Evolutionary conservation across 2,329 filamentous ascomycete species (phyloP).

Genomic region (Apiospora phragmitis): DNA sequence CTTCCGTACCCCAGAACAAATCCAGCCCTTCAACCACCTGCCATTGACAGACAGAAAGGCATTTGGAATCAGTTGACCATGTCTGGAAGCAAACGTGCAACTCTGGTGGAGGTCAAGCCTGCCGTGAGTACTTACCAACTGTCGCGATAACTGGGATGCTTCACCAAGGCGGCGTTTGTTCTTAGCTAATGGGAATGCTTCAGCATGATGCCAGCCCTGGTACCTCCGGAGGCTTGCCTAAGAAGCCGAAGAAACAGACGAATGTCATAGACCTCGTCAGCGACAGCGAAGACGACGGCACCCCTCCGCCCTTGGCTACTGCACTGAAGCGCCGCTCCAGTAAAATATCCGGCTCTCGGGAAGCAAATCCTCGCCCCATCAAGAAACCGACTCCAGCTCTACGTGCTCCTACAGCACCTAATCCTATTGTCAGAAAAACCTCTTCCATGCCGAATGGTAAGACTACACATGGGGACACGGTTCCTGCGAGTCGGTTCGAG

Average conservation of each 20-base stretch:
- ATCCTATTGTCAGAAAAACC: neutral
- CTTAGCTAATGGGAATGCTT: neutral
- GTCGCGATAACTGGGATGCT: neutral
- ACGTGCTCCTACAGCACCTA: neutral
- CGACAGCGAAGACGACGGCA: neutral
- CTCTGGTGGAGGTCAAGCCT: neutral
- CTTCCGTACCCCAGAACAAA: neutral
- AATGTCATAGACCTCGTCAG: neutral
- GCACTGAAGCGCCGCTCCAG: neutral
- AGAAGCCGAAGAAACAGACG: neutral
- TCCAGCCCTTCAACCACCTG: neutral
- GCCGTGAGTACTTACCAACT: neutral
- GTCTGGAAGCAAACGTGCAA: neutral
- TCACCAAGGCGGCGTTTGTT: neutral
- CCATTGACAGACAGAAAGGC: neutral
- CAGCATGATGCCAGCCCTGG: neutral
- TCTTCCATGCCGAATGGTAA: neutral
- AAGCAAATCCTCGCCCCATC: neutral
- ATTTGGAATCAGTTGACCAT: neutral
- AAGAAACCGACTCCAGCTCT: neutral
- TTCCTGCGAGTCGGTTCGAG: neutral
- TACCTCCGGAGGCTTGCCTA: neutral
- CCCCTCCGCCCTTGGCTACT: neutral
- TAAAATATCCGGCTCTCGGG: neutral
- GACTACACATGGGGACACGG: neutral